Percentiles rank a stretch among this genome's conserved stretches.
Evolutionary conservation across 1,139 yeast genomes (phyloP).

Genomic region (Suhomyces maxii): DNA sequence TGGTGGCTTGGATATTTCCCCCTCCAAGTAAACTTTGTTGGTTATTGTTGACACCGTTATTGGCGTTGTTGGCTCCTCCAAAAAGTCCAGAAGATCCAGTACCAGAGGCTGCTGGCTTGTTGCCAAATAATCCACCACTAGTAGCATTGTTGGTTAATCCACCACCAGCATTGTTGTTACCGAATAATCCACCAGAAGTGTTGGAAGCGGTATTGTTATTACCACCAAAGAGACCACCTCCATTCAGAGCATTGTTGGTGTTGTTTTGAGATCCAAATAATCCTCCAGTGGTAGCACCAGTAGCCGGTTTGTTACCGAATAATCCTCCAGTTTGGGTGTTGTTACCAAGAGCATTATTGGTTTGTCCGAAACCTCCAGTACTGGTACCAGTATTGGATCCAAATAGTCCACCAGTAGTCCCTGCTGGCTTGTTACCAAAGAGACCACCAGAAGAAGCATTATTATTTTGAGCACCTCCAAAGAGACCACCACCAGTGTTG

Average conservation of each 20-base stretch:
- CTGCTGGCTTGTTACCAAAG: constrained; percentile 13
- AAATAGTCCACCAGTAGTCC: constrained; percentile 22
- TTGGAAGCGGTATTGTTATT: constrained; percentile 6
- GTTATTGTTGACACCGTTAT: constrained; percentile 4
- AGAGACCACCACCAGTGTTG: constrained; percentile 23
- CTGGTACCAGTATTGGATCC: constrained; percentile 13
- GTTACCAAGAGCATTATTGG: constrained; percentile 1
- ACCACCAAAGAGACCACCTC: constrained; percentile 34
- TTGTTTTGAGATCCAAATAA: constrained; percentile 17
- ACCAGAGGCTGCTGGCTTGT: constrained; percentile 14
- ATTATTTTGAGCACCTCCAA: constrained; percentile 22
- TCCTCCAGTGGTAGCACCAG: constrained; percentile 21
- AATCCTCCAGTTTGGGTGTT: constrained; percentile 16
- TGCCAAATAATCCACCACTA: constrained; percentile 16
- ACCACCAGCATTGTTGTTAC: constrained; percentile 11
- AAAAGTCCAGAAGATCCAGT: constrained; percentile 18
- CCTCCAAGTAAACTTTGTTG: constrained; percentile 14
- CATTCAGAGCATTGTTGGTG: constrained; percentile 6
- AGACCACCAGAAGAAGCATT: constrained; percentile 19
- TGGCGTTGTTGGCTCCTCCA: constrained; percentile 16
- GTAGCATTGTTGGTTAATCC: constrained; percentile 7
- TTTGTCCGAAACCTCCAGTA: constrained; percentile 10
- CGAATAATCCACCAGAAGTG: constrained; percentile 27
- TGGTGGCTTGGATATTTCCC: constrained; percentile 19
- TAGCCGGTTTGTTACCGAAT: constrained; percentile 21